Evolutionary conservation across 495 filamentous ascomycete species (phyloP), one percentile per base, ranked within the genome.

Genomic region (Xylaria bambusicola): DNA sequence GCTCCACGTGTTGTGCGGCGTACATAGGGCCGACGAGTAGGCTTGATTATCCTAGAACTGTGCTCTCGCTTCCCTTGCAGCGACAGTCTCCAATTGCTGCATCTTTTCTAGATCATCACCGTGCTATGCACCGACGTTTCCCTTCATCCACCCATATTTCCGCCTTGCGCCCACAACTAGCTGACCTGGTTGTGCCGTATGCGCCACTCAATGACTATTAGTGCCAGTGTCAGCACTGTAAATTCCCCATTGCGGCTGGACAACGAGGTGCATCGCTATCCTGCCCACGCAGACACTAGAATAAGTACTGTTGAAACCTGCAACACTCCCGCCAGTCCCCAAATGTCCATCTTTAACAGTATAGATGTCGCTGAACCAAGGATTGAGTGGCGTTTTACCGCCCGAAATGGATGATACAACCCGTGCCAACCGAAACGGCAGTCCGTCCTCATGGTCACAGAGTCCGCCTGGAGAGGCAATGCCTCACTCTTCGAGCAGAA

Each of bases 311-410:
- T 59, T 59, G 46, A 50, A 26, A 61, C 35, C 56, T 64, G 63
- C 63, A 61, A 52, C 52, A 55, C 58, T 33, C 54, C 54, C 46
- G 58, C 46, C 56, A 40, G 56, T 53, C 58, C 62, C 57, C 66
- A 51, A 58, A 71, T 71, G 68, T 62, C 62, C 55, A 44, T 47
- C 54, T 45, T 45, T 44, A 40, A 18, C 46, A 52, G 47, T 47
- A 52, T 49, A 48, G 44, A 69, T 71, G 64, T 62, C 58, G 63
- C 66, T 57, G 33, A 69, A 67, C 58, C 60, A 53, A 60, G 64
- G 63, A 35, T 64, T 49, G 70, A 78, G 60, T 70, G 78, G 66
- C 61, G 61, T 71, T 49, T 63, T 69, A 33, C 68, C 72, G 29
- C 52, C 66, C 36, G 68, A 69, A 35, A 70, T 67, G 68, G 71